A percentile compares a stretch with the other conserved stretches of the same genome.
phyloP scores from a whole-genome alignment of 2,329 filamentous ascomycete species.

The Aspergillus arachidicola region DNA sequence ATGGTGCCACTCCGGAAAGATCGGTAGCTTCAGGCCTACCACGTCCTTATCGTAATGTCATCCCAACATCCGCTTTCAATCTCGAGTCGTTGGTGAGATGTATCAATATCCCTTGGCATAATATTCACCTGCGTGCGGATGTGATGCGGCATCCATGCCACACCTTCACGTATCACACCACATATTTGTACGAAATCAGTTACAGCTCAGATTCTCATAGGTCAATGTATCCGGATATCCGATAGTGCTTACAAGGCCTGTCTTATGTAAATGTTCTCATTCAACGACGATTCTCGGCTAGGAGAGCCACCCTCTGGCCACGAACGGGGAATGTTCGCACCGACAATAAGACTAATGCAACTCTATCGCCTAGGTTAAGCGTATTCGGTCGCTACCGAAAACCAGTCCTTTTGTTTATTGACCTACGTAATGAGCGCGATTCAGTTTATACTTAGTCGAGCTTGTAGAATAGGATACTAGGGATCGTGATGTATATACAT shows the following conservation, averaged over 20 bases:
- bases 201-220: not conserved
- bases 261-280: not conserved
- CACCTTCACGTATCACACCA: not conserved
- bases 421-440: not conserved
- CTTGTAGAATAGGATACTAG: not conserved
- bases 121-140: not conserved
- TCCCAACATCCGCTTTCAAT: not conserved
- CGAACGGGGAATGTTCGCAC: not conserved
- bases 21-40: not conserved
- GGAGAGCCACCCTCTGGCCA: not conserved
- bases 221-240: not conserved
- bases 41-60: not conserved
- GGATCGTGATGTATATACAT: not conserved
- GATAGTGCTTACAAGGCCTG: not conserved
- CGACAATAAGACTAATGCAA: not conserved
- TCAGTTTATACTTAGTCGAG: not conserved
- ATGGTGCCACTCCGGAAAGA: not conserved
- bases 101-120: not conserved
- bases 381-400: not conserved
- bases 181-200: not conserved
- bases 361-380: not conserved
- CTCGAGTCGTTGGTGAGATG: not conserved
- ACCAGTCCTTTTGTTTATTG: not conserved
- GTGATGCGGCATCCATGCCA: not conserved
- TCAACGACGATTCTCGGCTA: not conserved